phyloP scores from a whole-genome alignment of 208 protist genomes.

The Trypanosoma rangeli region DNA sequence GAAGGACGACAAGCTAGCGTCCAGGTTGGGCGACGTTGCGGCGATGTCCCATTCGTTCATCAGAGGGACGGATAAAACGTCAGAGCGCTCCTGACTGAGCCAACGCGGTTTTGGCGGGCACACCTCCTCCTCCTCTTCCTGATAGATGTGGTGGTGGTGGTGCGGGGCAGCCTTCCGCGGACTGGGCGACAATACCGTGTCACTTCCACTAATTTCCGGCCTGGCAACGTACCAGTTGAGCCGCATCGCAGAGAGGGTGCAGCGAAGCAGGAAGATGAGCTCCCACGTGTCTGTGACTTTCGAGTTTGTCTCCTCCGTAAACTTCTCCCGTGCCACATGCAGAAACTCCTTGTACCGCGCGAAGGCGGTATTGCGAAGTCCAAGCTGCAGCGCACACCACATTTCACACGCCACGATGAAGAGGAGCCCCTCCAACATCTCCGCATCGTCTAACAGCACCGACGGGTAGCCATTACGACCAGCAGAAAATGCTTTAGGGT shows the following conservation, averaged over 20 bases:
- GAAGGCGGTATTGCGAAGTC: constrained; percentile 31
- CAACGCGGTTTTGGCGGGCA: background rate
- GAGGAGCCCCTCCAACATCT: constrained; percentile 65
- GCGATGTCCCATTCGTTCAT: background rate
- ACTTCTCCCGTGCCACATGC: constrained; percentile 73
- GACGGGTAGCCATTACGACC: constrained; percentile 43
- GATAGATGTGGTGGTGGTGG: background rate
- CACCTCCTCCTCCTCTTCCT: background rate
- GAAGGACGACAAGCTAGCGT: background rate
- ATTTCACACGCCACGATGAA: constrained; percentile 62
- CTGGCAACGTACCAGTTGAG: constrained; percentile 14
- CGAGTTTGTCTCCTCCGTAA: constrained; percentile 34
- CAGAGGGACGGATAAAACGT: background rate
- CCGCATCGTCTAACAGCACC: constrained; percentile 41
- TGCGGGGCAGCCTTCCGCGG: background rate
- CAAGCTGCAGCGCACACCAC: constrained; percentile 51
- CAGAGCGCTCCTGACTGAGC: background rate
- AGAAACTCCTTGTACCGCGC: constrained; percentile 51
- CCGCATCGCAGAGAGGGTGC: constrained; percentile 51
- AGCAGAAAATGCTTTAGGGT: constrained; percentile 21
- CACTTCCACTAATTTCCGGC: background rate
- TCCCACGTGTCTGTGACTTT: constrained; percentile 32
- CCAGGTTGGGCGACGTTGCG: background rate
- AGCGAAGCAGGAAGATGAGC: constrained; percentile 69
- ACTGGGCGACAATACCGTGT: background rate